Conservation (phyloP, 768 basidiomycete species). For the Hysterangium stoloniferum region DNA sequence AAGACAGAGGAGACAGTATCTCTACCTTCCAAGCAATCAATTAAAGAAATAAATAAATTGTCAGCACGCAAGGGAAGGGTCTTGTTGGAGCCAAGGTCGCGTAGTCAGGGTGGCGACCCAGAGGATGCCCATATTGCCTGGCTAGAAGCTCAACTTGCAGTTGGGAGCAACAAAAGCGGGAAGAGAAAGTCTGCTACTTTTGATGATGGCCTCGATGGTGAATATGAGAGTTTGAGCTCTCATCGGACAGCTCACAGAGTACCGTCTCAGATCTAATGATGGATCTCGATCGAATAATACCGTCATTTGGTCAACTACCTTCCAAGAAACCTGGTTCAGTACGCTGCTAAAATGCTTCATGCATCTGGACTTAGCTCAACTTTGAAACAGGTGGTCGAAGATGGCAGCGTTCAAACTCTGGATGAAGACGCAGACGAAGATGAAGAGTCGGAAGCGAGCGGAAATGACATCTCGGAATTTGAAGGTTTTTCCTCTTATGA, state of each 20-base stretch:
- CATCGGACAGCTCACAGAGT: constrained; percentile 1
- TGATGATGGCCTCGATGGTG: constrained; percentile 84
- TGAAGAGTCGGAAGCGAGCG: neutral
- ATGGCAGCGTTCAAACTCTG: constrained; percentile 15
- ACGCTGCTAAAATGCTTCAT: too few species aligned
- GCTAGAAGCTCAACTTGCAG: constrained; percentile 71
- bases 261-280: constrained; percentile 42
- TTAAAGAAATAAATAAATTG: neutral
- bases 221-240: neutral
- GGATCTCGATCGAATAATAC: constrained; percentile 22
- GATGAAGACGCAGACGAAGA: constrained; percentile 13
- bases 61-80: neutral
- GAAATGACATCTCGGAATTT: constrained; percentile 8
- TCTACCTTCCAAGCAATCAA: neutral
- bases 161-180: constrained; percentile 34
- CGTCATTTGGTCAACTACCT: constrained; percentile 14
- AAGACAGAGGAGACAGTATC: constrained; percentile 21
- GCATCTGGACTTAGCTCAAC: neutral
- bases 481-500: constrained; percentile 24
- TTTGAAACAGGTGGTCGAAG: constrained; percentile 21
- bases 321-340: neutral
- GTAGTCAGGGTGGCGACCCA: constrained; percentile 41
- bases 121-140: constrained; percentile 85
- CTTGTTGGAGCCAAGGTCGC: constrained; percentile 9
- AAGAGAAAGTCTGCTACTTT: constrained; percentile 32